A percentile compares a stretch with the other conserved stretches of the same genome.
Evolutionary conservation across 1,284 basidiomycete genomes (phyloP).

Genomic region (Quambalaria eucalypti): DNA sequence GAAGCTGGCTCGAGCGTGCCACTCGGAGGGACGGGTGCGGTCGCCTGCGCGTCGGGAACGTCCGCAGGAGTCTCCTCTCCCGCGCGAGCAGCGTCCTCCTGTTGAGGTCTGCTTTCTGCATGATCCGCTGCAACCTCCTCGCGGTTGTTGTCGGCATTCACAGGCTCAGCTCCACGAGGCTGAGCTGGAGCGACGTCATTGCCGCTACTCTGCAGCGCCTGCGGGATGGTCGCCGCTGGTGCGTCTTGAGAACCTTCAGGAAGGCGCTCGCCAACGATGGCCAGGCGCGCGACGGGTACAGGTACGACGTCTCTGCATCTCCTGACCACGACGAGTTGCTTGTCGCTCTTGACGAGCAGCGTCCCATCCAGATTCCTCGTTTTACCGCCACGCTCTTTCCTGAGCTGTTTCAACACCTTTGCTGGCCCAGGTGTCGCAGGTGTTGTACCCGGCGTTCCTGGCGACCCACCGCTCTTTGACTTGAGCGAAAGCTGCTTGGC

Average conservation of each 20-base stretch:
- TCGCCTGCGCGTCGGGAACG: not conserved
- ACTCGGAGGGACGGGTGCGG: not conserved
- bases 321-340: constrained; percentile 22
- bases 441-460: no score
- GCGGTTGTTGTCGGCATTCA: not conserved
- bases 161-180: not conserved
- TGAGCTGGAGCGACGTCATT: not conserved
- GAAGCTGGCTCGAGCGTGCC: not conserved
- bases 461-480: constrained; percentile 2
- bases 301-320: constrained; percentile 42
- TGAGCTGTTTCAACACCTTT: not conserved
- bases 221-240: not conserved
- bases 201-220: not conserved
- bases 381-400: not conserved
- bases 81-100: not conserved
- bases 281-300: constrained; percentile 39
- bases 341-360: constrained; percentile 14
- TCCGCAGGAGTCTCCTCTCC: not conserved
- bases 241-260: constrained; percentile 2
- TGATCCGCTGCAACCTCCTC: no score
- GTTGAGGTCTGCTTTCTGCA: no score
- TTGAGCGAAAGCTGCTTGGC: constrained; percentile 26
- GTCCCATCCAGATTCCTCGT: not conserved
- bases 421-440: no score
- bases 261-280: constrained; percentile 15